Conservation (phyloP, 1,284 basidiomycete genomes). For the Xanthoconium separans region DNA sequence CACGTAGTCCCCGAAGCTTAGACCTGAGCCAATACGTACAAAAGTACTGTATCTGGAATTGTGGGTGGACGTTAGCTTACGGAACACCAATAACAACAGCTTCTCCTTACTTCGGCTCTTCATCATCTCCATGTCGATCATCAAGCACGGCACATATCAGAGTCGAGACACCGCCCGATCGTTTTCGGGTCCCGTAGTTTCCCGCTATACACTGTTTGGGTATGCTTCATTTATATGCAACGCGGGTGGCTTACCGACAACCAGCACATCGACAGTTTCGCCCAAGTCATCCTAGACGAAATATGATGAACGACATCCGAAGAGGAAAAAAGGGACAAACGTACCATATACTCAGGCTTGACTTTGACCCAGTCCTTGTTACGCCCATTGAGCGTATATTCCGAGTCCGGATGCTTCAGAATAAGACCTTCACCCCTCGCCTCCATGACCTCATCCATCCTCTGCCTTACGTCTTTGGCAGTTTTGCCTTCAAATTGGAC, state of each 20-base stretch:
- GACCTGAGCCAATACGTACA: conserved; percentile 83
- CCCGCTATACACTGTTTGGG: conserved; percentile 45
- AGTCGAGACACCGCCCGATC: conserved; percentile 78
- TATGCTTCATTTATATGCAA: neutral
- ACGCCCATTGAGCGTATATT: conserved; percentile 82
- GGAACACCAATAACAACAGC: neutral
- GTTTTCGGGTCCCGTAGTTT: conserved; percentile 71
- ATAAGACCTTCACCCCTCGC: conserved; percentile 88
- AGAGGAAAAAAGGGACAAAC: conserved; percentile 10
- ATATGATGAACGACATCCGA: conserved; percentile 1
- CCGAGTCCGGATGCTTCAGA: conserved; percentile 78
- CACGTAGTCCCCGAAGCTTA: conserved; percentile 81
- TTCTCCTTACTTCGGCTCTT: conserved; percentile 58
- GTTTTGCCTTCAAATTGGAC: conserved; percentile 70
- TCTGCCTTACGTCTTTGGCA: conserved; percentile 74
- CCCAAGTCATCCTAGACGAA: conserved; percentile 74
- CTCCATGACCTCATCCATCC: conserved; percentile 81
- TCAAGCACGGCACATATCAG: conserved; percentile 77
- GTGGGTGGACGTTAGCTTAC: neutral
- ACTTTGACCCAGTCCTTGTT: conserved; percentile 92
- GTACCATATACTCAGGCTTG: conserved; percentile 92
- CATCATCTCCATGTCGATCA: conserved; percentile 55
- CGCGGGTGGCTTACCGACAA: conserved; percentile 62
- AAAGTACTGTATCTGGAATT: conserved; percentile 71
- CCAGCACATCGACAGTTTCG: conserved; percentile 85